Conservation (phyloP, 129 eudicot species). For the Heracleum sosnowskyi region DNA sequence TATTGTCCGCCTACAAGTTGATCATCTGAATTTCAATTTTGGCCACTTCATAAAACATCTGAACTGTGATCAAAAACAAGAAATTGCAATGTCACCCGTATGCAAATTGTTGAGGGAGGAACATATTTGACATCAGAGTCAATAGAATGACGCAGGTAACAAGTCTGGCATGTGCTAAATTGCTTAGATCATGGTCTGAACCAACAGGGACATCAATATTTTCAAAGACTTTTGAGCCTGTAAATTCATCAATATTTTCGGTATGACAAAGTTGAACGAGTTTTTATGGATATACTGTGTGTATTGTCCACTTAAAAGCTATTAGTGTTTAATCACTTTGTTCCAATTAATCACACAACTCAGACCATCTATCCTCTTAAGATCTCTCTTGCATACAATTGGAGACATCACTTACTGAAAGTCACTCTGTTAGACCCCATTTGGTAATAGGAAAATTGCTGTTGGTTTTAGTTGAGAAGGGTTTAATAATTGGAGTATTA, state of each 20-base stretch:
- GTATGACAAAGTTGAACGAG: neutral
- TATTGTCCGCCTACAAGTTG: too few relatives aligned
- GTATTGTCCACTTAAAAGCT: neutral
- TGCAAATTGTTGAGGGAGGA: neutral
- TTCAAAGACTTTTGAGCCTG: neutral
- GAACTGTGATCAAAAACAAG: neutral
- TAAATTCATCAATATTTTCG: too few relatives aligned
- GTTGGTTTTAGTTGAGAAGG: neutral
- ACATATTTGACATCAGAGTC: neutral
- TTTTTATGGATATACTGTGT: neutral
- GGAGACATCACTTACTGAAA: neutral
- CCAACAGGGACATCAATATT: neutral
- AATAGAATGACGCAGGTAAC: neutral
- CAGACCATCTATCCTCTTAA: too few relatives aligned
- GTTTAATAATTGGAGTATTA: neutral
- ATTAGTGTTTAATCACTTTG: neutral
- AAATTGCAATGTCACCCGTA: neutral
- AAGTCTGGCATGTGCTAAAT: neutral
- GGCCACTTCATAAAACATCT: too few relatives aligned
- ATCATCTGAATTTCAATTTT: too few relatives aligned
- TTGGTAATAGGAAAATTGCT: neutral
- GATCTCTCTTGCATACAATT: neutral
- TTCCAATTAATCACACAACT: neutral
- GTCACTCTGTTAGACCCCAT: too few relatives aligned
- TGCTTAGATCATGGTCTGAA: constrained; percentile 7